These are phyloP conservation scores for Pseudogymnoascus sp. DNA, from an alignment of 2,329 filamentous ascomycete genomes.

Conservation along the genomic window DNA sequence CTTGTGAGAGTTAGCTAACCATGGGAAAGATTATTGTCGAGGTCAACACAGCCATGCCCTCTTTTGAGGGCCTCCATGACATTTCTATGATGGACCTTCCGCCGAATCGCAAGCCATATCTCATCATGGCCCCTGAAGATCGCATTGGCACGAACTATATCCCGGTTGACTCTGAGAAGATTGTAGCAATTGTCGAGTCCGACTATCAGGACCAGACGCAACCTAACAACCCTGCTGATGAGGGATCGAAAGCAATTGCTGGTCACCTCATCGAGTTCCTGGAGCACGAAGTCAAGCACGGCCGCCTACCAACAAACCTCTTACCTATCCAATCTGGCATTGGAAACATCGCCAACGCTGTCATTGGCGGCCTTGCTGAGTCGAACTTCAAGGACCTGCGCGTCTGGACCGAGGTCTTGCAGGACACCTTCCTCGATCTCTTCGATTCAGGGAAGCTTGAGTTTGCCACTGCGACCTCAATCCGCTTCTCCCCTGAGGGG, in stretches of 20 bases:
- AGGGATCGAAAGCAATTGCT: slow-evolving; percentile 64
- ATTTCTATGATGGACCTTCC: slow-evolving; percentile 85
- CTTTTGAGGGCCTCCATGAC: slow-evolving; percentile 82
- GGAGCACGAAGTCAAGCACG: slow-evolving; percentile 74
- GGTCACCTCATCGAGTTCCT: slow-evolving; percentile 75
- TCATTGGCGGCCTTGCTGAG: slow-evolving; percentile 73
- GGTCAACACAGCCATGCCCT: slow-evolving; percentile 80
- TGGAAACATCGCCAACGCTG: slow-evolving; percentile 88
- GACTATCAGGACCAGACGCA: slow-evolving; percentile 73
- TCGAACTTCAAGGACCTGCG: slow-evolving; percentile 82
- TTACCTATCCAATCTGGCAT: slow-evolving; percentile 82
- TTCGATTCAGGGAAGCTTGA: slow-evolving; percentile 83
- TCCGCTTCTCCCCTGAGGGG: slow-evolving; percentile 83
- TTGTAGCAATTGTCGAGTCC: slow-evolving; percentile 77
- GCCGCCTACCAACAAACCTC: slow-evolving; percentile 68
- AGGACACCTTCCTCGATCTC: slow-evolving; percentile 87
- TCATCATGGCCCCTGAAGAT: slow-evolving; percentile 79
- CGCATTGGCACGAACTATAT: slow-evolving; percentile 78
- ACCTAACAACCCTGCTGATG: slow-evolving; percentile 72
- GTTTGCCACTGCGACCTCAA: slow-evolving; percentile 83
- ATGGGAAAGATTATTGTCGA: slow-evolving; percentile 70
- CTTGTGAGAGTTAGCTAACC: background rate
- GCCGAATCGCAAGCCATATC: slow-evolving; percentile 73
- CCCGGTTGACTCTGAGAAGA: slow-evolving; percentile 75
- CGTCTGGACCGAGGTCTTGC: slow-evolving; percentile 89